phyloP scores from a whole-genome alignment of 176 grass and related monocot genomes.

The Tillandsia leiboldiana region DNA sequence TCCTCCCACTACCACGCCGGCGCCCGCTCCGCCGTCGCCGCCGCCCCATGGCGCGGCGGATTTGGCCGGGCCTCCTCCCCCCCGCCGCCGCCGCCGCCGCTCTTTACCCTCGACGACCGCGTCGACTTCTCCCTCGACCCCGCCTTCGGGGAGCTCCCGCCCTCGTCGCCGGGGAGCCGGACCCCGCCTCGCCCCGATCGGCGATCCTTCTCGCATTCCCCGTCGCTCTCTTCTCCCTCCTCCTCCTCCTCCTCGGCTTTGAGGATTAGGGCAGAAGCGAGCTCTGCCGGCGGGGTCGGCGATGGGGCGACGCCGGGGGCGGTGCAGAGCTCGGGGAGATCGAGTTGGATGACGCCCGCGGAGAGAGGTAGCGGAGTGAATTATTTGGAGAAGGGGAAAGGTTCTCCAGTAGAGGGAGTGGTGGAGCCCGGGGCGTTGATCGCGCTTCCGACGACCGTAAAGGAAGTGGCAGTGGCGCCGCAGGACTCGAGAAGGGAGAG shows the following conservation, averaged over 20 bases:
- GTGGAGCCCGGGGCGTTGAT: slow-evolving; percentile 39
- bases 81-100: slow-evolving; percentile 40
- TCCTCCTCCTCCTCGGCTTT: slow-evolving; percentile 15
- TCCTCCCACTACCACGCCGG: slow-evolving; percentile 42
- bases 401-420: slow-evolving; percentile 30
- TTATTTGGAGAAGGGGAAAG: slow-evolving; percentile 21
- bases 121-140: slow-evolving; percentile 58
- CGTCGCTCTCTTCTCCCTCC: slow-evolving; percentile 36
- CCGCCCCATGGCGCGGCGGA: not conserved
- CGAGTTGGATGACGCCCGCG: not conserved
- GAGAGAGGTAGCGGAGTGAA: not conserved
- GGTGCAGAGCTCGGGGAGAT: not conserved
- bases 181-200: slow-evolving; percentile 5
- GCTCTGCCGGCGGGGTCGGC: not conserved
- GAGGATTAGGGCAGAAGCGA: slow-evolving; percentile 22
- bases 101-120: slow-evolving; percentile 79
- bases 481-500: not conserved
- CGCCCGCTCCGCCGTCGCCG: slow-evolving; percentile 31
- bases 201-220: slow-evolving; percentile 43
- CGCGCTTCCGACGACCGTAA: slow-evolving; percentile 18
- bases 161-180: slow-evolving; percentile 24
- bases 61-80: slow-evolving; percentile 14
- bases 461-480: slow-evolving; percentile 17
- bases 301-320: not conserved
- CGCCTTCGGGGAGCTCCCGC: slow-evolving; percentile 15